Percentiles rank a stretch among this genome's conserved stretches.
These are phyloP conservation scores for Tolypocladium endophyticum DNA, from an alignment of 2,329 filamentous ascomycete species.

Conservation along the genomic window DNA sequence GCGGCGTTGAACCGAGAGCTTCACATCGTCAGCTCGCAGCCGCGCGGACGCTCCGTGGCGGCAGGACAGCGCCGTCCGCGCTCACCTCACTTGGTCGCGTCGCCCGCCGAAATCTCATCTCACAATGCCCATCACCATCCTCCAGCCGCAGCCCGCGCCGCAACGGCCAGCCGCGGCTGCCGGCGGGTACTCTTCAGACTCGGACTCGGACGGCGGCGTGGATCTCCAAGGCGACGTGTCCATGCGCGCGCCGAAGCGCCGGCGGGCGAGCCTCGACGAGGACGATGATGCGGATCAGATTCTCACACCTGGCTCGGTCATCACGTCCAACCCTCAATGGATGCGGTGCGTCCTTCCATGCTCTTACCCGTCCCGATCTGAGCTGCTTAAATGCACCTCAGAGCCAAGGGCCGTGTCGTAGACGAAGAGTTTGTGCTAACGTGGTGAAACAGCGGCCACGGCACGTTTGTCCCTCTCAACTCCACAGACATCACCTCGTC, in stretches of 20 bases:
- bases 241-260: slow-evolving; percentile 32
- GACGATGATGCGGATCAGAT: slow-evolving; percentile 37
- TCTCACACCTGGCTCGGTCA: slow-evolving; percentile 79
- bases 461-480: slow-evolving; percentile 62
- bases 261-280: slow-evolving; percentile 14
- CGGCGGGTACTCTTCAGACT: slow-evolving; percentile 21
- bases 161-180: slow-evolving; percentile 10
- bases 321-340: slow-evolving; percentile 91
- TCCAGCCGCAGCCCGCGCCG: slow-evolving; percentile 26
- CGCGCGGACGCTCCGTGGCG: background rate
- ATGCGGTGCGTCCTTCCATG: slow-evolving; percentile 52
- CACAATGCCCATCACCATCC: slow-evolving; percentile 38
- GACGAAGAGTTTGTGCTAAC: background rate
- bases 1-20: background rate
- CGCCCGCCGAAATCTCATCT: background rate
- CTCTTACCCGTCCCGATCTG: too few species aligned
- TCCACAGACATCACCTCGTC: slow-evolving; percentile 72
- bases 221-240: slow-evolving; percentile 33
- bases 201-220: slow-evolving; percentile 34
- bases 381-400: background rate
- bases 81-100: background rate
- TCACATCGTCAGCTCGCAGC: background rate
- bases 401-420: too few species aligned
- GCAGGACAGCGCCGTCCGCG: background rate
- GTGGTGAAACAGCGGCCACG: slow-evolving; percentile 63